These are phyloP conservation scores for Colletotrichum sp. DNA, from an alignment of 2,329 filamentous ascomycete genomes.

Conservation along the genomic window DNA sequence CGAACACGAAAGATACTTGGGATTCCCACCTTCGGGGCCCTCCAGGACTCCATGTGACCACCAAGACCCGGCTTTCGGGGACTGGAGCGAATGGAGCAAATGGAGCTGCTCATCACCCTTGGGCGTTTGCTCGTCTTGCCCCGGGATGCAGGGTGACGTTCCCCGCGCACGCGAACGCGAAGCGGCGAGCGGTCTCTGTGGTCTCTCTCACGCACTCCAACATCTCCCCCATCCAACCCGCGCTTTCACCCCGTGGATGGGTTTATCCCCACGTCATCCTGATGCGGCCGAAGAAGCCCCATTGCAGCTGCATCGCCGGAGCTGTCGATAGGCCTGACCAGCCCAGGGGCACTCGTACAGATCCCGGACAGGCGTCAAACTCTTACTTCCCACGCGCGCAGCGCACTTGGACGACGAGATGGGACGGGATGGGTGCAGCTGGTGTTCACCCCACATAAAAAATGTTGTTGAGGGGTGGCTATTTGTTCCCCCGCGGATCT, in stretches of 20 bases:
- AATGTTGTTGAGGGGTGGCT: conserved; percentile 11
- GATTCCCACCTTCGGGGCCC: neutral
- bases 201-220: neutral
- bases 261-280: conserved; percentile 11
- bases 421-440: neutral
- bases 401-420: neutral
- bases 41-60: neutral
- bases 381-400: conserved; percentile 3
- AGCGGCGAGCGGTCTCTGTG: neutral
- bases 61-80: neutral
- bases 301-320: neutral
- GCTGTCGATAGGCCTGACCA: neutral
- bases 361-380: neutral
- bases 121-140: neutral
- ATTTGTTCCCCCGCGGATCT: conserved; percentile 11
- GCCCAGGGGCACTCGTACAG: neutral
- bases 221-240: neutral
- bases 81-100: neutral
- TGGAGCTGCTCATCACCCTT: neutral
- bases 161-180: conserved; percentile 1
- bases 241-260: neutral
- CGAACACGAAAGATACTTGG: neutral
- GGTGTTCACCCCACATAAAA: conserved; percentile 11
- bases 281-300: conserved; percentile 17
- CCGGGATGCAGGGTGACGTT: conserved; percentile 17